Evolutionary conservation across 306 rosid species (phyloP).

Genomic region (Sesbania bispinosa): DNA sequence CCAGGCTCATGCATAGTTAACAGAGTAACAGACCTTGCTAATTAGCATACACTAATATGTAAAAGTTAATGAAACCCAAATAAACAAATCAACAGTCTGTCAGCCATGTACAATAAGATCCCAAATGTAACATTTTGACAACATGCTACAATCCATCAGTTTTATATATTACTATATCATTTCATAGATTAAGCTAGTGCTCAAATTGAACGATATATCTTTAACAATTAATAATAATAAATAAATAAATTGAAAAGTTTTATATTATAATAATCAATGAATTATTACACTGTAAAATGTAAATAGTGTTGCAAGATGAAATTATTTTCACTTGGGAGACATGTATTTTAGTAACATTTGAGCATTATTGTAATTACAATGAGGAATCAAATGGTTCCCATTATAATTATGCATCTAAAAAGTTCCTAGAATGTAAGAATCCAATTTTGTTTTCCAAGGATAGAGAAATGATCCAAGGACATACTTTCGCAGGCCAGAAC

Average conservation of each 20-base stretch:
- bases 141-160: not conserved
- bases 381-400: not conserved
- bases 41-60: not conserved
- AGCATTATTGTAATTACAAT: not conserved
- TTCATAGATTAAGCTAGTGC: not conserved
- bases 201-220: conserved; percentile 9
- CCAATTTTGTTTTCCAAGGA: not conserved
- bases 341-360: conserved; percentile 7
- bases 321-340: not conserved
- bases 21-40: conserved; percentile 2
- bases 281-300: not conserved
- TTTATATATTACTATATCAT: not conserved
- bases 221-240: not conserved
- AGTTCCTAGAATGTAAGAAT: conserved; percentile 1
- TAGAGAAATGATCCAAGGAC: conserved; percentile 14
- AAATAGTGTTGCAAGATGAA: not conserved
- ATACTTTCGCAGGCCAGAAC: conserved; percentile 63
- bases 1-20: not conserved
- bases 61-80: conserved; percentile 10
- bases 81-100: not conserved
- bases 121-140: conserved; percentile 12
- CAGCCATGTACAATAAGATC: not conserved
- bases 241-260: not conserved
- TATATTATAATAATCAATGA: not conserved
- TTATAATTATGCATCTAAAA: conserved; percentile 12